Base-by-base conservation (phyloP, 495 filamentous ascomycete species). In the Apiosordaria backusii region DNA sequence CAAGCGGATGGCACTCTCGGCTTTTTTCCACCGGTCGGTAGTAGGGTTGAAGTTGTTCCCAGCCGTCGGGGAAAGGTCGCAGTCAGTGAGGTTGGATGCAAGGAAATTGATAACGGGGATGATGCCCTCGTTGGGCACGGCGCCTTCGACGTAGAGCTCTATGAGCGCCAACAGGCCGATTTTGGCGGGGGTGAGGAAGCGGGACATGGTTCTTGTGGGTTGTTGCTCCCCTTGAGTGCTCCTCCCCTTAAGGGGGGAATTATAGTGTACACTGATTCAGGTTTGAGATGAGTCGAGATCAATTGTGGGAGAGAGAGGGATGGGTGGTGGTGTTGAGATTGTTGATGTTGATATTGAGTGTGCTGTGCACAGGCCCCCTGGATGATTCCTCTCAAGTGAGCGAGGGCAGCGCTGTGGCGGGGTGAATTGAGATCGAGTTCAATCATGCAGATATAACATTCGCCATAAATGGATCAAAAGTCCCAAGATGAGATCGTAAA, bases 81-180 rank as follows among this genome's bases (percentile, higher is more conserved):
- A 65, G 62, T 87, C 82, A 61, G 91, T 83, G 29, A 96, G 70
- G 67, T 93, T 87, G 57, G 89, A 89, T 58, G 91, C 81, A 58
- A 98, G 80, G 79, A 97, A 97, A 45, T 89, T 90, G 16, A 99
- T 83, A 16, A 98, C 84, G n/a, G 90, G 85, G n/a, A 94, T 82
- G 29, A 89, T 89, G 15, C 90, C 88, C 50, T 84, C 78, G 62
- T 86, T 90, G n/a, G 92, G 91, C 26, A 96, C 87, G 1, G 84
- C 79, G 6, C 85, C 86, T 62, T 91, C 86, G 7, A 86, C 85
- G 74, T 98, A 98, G 23, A 97, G 82, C 68, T 89, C 85, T 60
- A 92, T 84, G 52, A 99, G 84, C 63, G 88, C 86, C 54, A 99
- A 84, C 22, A 98, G 84, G 67, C 88, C 89, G 67, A 97, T 86